These are phyloP conservation scores for Astrephomene gubernaculifera DNA, from an alignment of 139 green algal genomes.

Conservation along the genomic window DNA sequence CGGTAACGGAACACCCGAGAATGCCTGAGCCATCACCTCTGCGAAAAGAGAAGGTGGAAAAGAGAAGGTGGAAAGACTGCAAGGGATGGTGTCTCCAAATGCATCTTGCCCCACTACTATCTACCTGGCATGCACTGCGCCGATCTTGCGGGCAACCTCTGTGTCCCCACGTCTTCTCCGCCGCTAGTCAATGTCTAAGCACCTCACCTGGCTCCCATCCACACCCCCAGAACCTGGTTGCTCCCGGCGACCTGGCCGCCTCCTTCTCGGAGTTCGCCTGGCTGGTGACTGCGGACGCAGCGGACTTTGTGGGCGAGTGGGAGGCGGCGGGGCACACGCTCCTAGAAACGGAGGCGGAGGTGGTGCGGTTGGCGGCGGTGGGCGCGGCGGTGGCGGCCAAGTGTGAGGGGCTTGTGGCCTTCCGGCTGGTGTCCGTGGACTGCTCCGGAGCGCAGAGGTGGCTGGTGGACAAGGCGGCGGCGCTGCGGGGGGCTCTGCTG, in stretches of 20 bases:
- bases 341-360: constrained; percentile 71
- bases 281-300: constrained; percentile 38
- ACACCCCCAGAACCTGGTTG: constrained; percentile 58
- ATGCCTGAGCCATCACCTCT: too few relatives aligned
- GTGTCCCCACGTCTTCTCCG: too few relatives aligned
- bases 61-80: too few relatives aligned
- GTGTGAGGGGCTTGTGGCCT: constrained; percentile 59
- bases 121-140: too few relatives aligned
- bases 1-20: too few relatives aligned
- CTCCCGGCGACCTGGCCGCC: constrained; percentile 59
- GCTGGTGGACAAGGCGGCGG: constrained; percentile 37
- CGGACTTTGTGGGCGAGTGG: constrained; percentile 63
- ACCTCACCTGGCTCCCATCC: not conserved
- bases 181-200: too few relatives aligned
- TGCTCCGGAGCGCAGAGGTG: constrained; percentile 1
- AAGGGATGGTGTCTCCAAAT: too few relatives aligned
- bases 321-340: constrained; percentile 60
- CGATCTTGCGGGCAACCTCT: too few relatives aligned
- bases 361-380: constrained; percentile 61
- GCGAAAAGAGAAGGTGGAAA: too few relatives aligned
- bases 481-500: constrained; percentile 44
- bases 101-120: too few relatives aligned
- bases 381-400: constrained; percentile 50
- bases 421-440: constrained; percentile 61
- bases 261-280: constrained; percentile 48